phyloP scores from a whole-genome alignment of 805 yeast species.

The Millerozyma miso region DNA sequence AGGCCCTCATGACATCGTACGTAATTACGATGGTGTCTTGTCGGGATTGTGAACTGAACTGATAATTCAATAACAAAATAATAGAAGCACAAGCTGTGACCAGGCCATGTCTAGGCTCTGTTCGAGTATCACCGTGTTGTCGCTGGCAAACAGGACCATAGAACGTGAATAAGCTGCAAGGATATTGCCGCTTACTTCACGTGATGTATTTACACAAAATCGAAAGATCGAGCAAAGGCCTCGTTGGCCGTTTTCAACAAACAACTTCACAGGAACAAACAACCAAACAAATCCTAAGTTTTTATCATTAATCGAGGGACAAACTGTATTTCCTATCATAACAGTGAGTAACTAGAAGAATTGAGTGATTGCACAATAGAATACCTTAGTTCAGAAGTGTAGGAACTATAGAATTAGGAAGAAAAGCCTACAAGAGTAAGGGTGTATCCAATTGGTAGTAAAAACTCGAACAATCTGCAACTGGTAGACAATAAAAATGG shows the following conservation, averaged over 20 bases:
- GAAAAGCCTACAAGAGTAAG: not conserved
- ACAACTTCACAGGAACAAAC: not conserved
- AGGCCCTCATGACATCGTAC: too few species aligned
- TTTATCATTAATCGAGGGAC: not conserved
- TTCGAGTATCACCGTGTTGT: too few species aligned
- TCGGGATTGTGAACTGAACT: too few species aligned
- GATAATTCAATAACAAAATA: too few species aligned
- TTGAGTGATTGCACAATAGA: not conserved
- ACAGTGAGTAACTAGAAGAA: not conserved
- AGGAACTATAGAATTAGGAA: not conserved
- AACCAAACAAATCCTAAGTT: not conserved
- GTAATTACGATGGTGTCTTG: too few species aligned
- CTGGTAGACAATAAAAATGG: slow-evolving; percentile 40
- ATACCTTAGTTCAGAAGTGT: not conserved
- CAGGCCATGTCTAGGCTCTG: too few species aligned
- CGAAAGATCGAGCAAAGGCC: not conserved
- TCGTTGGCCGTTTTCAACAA: not conserved
- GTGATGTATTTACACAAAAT: not conserved
- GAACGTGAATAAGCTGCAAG: too few species aligned
- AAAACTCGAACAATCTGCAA: not conserved
- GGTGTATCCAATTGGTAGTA: not conserved
- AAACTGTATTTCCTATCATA: not conserved
- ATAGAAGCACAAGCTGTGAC: too few species aligned
- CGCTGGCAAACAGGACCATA: too few species aligned
- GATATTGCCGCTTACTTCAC: not conserved